Conservation (phyloP, 768 basidiomycete genomes). For the Lactifluus volemus region DNA sequence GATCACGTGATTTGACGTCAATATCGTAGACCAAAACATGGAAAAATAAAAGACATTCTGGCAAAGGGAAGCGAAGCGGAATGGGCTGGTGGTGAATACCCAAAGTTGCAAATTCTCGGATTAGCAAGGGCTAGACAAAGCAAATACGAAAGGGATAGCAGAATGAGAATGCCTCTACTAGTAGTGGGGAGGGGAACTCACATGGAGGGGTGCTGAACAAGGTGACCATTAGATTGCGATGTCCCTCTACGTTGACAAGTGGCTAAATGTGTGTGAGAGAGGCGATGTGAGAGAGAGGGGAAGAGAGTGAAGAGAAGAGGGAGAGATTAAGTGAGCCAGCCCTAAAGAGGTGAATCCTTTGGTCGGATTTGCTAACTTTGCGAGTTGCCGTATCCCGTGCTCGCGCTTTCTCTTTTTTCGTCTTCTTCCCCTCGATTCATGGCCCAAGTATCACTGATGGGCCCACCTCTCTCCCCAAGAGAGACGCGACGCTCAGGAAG, state of each 20-base stretch:
- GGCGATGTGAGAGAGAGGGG: not conserved
- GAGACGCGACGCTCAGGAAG: constrained; percentile 73
- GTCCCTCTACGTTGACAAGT: no score
- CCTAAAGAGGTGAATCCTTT: constrained; percentile 18
- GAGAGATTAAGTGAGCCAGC: constrained; percentile 18
- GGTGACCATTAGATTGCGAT: no score
- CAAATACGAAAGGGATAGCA: no score
- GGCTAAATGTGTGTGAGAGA: not conserved
- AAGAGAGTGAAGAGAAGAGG: not conserved
- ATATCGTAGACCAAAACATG: not conserved
- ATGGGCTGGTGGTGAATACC: no score
- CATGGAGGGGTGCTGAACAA: no score
- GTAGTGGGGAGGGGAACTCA: no score
- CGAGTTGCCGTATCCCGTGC: constrained; percentile 10
- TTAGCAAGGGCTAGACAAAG: no score
- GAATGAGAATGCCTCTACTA: no score
- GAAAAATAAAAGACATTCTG: not conserved
- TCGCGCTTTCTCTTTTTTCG: constrained; percentile 12
- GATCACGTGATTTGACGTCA: constrained; percentile 15
- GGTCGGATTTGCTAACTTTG: constrained; percentile 4
- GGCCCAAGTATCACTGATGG: constrained; percentile 65
- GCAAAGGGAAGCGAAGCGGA: not conserved
- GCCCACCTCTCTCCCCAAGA: constrained; percentile 66
- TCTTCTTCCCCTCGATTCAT: constrained; percentile 23
- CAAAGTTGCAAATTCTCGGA: not conserved